These are phyloP conservation scores for Aspergillus quadricinctus DNA, from an alignment of 2,329 filamentous ascomycete genomes.

Conservation along the genomic window DNA sequence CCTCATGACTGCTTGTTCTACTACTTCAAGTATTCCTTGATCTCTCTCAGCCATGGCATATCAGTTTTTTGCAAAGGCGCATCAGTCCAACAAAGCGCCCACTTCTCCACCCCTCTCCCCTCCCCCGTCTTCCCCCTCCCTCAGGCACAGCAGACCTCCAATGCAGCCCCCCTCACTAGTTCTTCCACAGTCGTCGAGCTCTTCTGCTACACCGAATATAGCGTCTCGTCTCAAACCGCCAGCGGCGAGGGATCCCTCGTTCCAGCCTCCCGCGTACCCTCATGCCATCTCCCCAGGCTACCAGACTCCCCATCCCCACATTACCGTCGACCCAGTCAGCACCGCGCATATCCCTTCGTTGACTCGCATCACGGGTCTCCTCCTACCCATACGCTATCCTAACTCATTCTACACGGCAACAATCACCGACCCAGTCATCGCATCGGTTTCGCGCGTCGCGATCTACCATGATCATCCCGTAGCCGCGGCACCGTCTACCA, in stretches of 20 bases:
- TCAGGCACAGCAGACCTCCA: conserved; percentile 21
- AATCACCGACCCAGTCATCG: conserved; percentile 50
- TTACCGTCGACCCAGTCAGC: conserved; percentile 51
- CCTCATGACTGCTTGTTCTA: background rate
- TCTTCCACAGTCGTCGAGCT: conserved; percentile 19
- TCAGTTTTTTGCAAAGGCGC: conserved; percentile 35
- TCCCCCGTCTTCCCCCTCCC: conserved; percentile 13
- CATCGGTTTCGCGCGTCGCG: conserved; percentile 56
- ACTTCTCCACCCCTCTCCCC: conserved; percentile 21
- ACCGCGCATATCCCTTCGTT: conserved; percentile 52
- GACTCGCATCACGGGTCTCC: conserved; percentile 54
- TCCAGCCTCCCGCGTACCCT: conserved; percentile 27
- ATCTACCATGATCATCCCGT: conserved; percentile 50
- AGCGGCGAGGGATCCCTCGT: conserved; percentile 20
- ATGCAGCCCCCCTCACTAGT: conserved; percentile 29
- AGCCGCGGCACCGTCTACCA: conserved; percentile 18
- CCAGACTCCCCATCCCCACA: conserved; percentile 43
- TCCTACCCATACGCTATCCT: conserved; percentile 59
- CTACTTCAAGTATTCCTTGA: background rate
- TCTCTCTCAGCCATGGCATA: conserved; percentile 27
- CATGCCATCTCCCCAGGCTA: conserved; percentile 23
- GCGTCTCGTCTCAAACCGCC: conserved; percentile 21
- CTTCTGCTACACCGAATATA: conserved; percentile 10
- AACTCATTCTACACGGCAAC: conserved; percentile 59
- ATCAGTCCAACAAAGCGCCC: conserved; percentile 21